Conservation (phyloP, 192 early-diverging fungal species). For the Entophlyctis luteolus region DNA sequence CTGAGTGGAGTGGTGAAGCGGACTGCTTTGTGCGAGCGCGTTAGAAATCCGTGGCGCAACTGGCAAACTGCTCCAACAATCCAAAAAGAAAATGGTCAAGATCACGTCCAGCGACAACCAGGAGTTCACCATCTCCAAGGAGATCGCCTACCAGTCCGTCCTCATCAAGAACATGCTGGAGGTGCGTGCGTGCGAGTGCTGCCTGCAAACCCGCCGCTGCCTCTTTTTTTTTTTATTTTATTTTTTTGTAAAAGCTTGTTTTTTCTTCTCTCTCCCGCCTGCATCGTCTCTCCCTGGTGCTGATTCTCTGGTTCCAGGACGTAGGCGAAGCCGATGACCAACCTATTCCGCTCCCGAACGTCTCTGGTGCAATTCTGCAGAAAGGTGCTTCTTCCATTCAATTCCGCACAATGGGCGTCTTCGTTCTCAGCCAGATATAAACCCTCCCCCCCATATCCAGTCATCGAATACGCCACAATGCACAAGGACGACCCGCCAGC, state of each 20-base stretch:
- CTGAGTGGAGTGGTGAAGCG: too few relatives aligned
- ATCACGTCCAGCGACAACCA: constrained; percentile 50
- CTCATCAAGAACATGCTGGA: constrained; percentile 68
- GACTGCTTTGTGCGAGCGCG: not conserved
- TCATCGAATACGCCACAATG: constrained; percentile 87
- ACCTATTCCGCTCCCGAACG: constrained; percentile 82
- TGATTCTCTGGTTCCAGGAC: constrained; percentile 15
- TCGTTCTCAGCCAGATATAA: not conserved
- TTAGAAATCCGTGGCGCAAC: not conserved
- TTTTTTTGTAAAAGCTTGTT: too few relatives aligned
- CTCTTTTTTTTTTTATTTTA: too few relatives aligned
- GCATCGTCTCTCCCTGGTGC: not conserved
- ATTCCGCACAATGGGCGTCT: not conserved
- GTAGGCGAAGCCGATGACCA: constrained; percentile 37
- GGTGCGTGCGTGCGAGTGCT: not conserved
- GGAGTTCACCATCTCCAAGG: constrained; percentile 53
- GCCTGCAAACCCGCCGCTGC: not conserved
- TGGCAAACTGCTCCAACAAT: not conserved
- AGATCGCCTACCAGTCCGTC: constrained; percentile 53
- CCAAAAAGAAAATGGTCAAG: constrained; percentile 38
- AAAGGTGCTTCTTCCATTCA: constrained; percentile 43
- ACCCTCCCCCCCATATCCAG: constrained; percentile 19
- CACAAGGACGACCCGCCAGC: constrained; percentile 69
- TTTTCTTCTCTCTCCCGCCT: not conserved
- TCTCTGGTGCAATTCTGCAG: constrained; percentile 79